These are phyloP conservation scores for Pichia sporocuriosa DNA, from an alignment of 805 yeast genomes.

Conservation along the genomic window DNA sequence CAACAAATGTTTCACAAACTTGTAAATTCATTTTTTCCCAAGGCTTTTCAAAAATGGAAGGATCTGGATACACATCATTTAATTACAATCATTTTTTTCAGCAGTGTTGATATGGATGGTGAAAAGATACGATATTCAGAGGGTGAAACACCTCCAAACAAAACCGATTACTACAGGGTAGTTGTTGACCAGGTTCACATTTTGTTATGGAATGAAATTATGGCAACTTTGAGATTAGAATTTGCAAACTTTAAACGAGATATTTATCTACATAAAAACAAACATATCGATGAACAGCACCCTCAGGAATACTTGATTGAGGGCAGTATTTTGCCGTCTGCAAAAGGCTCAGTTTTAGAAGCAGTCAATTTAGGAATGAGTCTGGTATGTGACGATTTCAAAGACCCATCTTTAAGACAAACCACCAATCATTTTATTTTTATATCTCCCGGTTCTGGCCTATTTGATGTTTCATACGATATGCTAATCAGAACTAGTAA, in stretches of 20 bases:
- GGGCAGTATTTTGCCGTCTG: constrained; percentile 74
- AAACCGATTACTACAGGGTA: constrained; percentile 80
- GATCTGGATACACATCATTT: constrained; percentile 83
- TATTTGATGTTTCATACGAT: constrained; percentile 84
- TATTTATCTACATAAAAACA: constrained; percentile 43
- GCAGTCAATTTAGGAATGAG: constrained; percentile 81
- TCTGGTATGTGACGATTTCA: constrained; percentile 66
- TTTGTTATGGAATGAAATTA: constrained; percentile 83
- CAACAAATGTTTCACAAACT: constrained; percentile 89
- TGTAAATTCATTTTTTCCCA: constrained; percentile 87
- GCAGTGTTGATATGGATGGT: constrained; percentile 59
- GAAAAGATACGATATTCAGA: constrained; percentile 39
- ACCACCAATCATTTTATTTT: constrained; percentile 87
- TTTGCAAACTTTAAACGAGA: constrained; percentile 77
- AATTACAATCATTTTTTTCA: constrained; percentile 82
- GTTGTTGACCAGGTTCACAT: constrained; percentile 93
- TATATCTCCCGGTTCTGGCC: constrained; percentile 88
- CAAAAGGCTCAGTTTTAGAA: constrained; percentile 84
- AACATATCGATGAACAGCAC: constrained; percentile 29
- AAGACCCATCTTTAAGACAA: constrained; percentile 80
- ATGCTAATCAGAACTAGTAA: constrained; percentile 68
- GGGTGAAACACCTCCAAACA: constrained; percentile 63
- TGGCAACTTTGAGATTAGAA: constrained; percentile 80
- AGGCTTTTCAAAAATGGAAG: constrained; percentile 82
- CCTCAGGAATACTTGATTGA: constrained; percentile 36